These are phyloP conservation scores for Rehmannia glutinosa DNA, from an alignment of 257 asterid species.

Conservation along the genomic window DNA sequence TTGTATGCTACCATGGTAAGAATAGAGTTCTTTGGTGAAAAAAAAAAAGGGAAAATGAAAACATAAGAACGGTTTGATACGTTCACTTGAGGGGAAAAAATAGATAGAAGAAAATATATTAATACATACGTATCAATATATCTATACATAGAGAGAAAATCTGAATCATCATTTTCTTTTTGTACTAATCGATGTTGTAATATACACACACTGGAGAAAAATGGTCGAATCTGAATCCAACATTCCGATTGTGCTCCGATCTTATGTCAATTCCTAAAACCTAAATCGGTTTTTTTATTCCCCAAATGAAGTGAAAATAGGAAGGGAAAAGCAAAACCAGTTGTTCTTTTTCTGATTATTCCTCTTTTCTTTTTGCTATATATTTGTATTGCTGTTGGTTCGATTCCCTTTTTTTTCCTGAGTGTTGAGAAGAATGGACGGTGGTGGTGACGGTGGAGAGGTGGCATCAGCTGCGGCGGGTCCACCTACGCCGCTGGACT, in stretches of 20 bases:
- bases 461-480: conserved; percentile 73
- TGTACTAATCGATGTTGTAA: conserved; percentile 39
- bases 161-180: conserved; percentile 27
- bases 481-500: conserved; percentile 81
- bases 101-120: conserved; percentile 14
- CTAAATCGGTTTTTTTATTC: conserved; percentile 27
- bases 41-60: not conserved
- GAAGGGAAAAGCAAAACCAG: conserved; percentile 15
- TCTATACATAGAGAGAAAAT: conserved; percentile 34
- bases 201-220: conserved; percentile 28
- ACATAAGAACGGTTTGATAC: conserved; percentile 4
- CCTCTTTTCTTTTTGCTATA: not conserved
- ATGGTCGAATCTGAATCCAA: conserved; percentile 74
- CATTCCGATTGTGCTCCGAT: conserved; percentile 61
- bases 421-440: conserved; percentile 57
- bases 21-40: conserved; percentile 19
- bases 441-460: conserved; percentile 72
- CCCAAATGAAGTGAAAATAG: conserved; percentile 40
- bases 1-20: too few species aligned
- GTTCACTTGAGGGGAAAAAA: conserved; percentile 9
- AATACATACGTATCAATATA: conserved; percentile 21
- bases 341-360: conserved; percentile 26
- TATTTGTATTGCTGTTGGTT: conserved; percentile 14
- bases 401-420: conserved; percentile 20
- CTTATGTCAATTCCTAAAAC: conserved; percentile 35